Conservation (phyloP, 208 protist genomes). For the Naegleria fowleri region DNA sequence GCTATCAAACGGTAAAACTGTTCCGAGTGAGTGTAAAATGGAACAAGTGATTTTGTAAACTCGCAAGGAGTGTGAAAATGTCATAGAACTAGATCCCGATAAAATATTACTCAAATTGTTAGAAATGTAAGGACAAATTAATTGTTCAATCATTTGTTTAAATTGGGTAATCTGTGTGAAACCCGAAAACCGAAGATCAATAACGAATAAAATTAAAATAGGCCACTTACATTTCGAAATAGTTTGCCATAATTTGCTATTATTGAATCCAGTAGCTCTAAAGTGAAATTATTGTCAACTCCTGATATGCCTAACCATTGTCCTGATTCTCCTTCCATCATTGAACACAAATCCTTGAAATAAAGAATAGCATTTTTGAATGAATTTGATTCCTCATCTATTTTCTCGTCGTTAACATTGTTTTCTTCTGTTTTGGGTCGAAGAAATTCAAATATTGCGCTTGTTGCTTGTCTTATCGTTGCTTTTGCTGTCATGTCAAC, state of each 20-base stretch:
- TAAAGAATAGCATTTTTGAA: neutral
- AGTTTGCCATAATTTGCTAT: neutral
- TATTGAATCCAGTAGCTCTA: conserved; percentile 1
- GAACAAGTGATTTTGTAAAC: neutral
- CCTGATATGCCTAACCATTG: neutral
- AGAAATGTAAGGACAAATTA: neutral
- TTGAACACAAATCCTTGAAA: neutral
- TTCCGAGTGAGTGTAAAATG: neutral
- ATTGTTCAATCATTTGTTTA: neutral
- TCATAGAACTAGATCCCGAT: neutral
- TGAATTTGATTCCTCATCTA: neutral
- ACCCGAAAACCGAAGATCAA: neutral
- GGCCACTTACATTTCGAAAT: neutral
- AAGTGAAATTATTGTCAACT: neutral
- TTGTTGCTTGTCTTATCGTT: conserved; percentile 8
- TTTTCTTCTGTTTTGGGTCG: neutral
- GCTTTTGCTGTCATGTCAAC: conserved; percentile 8
- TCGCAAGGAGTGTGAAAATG: neutral
- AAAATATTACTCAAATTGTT: neutral
- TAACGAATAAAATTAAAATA: neutral
- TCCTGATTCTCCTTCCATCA: neutral
- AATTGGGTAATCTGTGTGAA: neutral
- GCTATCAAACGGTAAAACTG: neutral
- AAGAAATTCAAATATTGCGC: neutral
- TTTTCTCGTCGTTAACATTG: neutral